Conservation (phyloP, 202 grass and related monocot genomes). For the Saccharum hybrid region DNA sequence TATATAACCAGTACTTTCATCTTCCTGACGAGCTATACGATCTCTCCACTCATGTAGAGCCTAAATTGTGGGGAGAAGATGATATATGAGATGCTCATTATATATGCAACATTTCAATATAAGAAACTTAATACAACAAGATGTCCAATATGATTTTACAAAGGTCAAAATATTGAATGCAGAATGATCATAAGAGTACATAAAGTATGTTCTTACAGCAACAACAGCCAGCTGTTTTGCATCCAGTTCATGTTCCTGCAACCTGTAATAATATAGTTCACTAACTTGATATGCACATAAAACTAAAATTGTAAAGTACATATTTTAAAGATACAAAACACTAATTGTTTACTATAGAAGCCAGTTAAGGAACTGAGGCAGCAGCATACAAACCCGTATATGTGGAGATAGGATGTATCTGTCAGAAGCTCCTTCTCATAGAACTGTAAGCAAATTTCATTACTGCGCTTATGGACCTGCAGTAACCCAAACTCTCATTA, state of each 20-base stretch:
- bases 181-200: constrained; percentile 37
- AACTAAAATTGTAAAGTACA: constrained; percentile 26
- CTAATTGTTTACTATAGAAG: constrained; percentile 1
- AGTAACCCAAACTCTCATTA: constrained; percentile 31
- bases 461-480: constrained; percentile 86
- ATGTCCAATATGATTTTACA: background rate
- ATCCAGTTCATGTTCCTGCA: constrained; percentile 75
- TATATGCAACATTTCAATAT: background rate
- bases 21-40: constrained; percentile 66
- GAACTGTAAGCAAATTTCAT: constrained; percentile 89
- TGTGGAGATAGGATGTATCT: constrained; percentile 83
- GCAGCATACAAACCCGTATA: constrained; percentile 70
- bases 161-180: constrained; percentile 7
- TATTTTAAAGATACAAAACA: constrained; percentile 14
- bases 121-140: constrained; percentile 1
- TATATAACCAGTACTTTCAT: constrained; percentile 98
- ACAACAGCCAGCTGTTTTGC: constrained; percentile 70
- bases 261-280: constrained; percentile 53
- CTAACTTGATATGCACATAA: constrained; percentile 17
- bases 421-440: constrained; percentile 92
- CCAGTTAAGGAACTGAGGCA: background rate
- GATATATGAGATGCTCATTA: constrained; percentile 31
- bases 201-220: constrained; percentile 64
- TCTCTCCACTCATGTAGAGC: constrained; percentile 91
- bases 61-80: constrained; percentile 46